phyloP scores from a whole-genome alignment of 2,329 filamentous ascomycete species.

The Fusarium xylarioides region DNA sequence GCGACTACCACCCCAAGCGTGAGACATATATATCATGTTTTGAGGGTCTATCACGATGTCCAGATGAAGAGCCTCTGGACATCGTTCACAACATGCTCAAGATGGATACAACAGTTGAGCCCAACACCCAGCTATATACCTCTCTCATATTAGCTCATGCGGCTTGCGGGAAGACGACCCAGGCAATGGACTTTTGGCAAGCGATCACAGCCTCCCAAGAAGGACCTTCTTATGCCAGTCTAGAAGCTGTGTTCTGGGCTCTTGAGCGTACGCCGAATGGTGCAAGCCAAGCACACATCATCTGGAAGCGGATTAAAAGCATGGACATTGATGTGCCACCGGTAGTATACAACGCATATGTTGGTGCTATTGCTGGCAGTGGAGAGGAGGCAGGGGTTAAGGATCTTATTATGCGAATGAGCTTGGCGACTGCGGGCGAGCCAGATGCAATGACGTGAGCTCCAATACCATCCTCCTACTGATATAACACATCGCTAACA shows the following conservation, averaged over 20 bases:
- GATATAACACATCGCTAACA: slow-evolving; percentile 19
- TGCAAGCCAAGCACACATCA: slow-evolving; percentile 67
- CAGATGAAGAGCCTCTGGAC: slow-evolving; percentile 68
- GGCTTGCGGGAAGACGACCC: slow-evolving; percentile 70
- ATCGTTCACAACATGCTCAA: slow-evolving; percentile 94
- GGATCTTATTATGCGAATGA: slow-evolving; percentile 71
- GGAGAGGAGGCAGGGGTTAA: slow-evolving; percentile 75
- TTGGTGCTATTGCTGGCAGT: slow-evolving; percentile 78
- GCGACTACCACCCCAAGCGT: slow-evolving; percentile 69
- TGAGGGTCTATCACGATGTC: slow-evolving; percentile 72
- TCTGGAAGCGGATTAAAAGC: slow-evolving; percentile 75
- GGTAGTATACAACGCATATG: slow-evolving; percentile 78
- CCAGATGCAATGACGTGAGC: slow-evolving; percentile 79
- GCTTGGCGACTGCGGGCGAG: slow-evolving; percentile 69
- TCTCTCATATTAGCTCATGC: slow-evolving; percentile 88
- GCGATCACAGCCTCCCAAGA: slow-evolving; percentile 85
- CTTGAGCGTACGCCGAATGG: slow-evolving; percentile 72
- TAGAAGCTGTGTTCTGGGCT: slow-evolving; percentile 82
- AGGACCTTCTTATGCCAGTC: slow-evolving; percentile 82
- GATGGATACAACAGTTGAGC: slow-evolving; percentile 83
- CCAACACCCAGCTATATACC: slow-evolving; percentile 80
- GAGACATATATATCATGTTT: slow-evolving; percentile 84
- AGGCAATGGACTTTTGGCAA: slow-evolving; percentile 82
- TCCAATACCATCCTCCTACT: background rate
- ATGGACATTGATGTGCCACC: slow-evolving; percentile 84